Evolutionary conservation across 2,329 filamentous ascomycete species (phyloP).

Genomic region (Claviceps humidiphila): DNA sequence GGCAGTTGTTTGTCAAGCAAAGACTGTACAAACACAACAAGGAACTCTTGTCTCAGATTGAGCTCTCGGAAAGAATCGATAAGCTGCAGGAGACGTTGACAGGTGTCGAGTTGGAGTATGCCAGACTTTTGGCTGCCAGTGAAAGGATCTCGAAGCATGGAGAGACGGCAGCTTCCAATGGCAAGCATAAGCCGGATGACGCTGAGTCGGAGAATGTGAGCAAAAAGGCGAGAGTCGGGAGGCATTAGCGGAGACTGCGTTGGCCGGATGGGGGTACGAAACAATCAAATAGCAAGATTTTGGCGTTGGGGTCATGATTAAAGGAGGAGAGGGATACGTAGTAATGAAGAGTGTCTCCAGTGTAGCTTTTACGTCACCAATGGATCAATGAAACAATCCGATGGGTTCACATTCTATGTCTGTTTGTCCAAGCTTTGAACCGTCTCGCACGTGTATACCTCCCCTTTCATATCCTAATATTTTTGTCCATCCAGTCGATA

Average conservation of each 20-base stretch:
- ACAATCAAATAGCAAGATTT: neutral
- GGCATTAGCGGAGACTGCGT: conserved; percentile 9
- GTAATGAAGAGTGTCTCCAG: neutral
- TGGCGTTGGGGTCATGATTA: neutral
- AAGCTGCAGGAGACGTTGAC: conserved; percentile 58
- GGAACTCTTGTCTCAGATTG: conserved; percentile 57
- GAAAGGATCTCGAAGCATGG: conserved; percentile 24
- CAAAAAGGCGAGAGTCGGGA: conserved; percentile 34
- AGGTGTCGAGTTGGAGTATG: conserved; percentile 60
- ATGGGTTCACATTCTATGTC: neutral
- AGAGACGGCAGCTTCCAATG: conserved; percentile 13
- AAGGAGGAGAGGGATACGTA: too few species aligned
- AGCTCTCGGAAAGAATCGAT: conserved; percentile 52
- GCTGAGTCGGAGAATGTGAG: conserved; percentile 15
- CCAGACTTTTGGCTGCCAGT: conserved; percentile 41
- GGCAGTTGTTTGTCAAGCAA: conserved; percentile 64
- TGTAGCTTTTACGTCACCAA: neutral
- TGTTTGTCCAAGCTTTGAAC: too few species aligned
- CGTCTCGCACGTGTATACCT: too few species aligned
- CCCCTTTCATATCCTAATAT: too few species aligned
- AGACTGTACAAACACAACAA: conserved; percentile 64
- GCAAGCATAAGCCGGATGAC: conserved; percentile 34
- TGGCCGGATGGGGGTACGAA: neutral
- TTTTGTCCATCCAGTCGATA: neutral
- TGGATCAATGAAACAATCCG: neutral